phyloP scores from a whole-genome alignment of 768 basidiomycete genomes.

The Psilocybe sp. region DNA sequence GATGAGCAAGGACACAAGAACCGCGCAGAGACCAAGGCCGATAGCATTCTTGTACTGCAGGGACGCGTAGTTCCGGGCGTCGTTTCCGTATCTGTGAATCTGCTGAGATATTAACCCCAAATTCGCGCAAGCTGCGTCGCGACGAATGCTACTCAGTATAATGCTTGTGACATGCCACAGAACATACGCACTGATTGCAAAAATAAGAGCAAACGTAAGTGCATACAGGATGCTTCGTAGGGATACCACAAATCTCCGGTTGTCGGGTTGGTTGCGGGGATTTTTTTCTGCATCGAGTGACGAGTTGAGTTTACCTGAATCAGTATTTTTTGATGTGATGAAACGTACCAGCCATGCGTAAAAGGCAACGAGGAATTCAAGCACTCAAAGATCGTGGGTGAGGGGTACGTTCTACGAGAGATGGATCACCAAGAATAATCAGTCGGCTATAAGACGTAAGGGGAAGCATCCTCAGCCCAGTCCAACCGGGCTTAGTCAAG shows the following conservation, averaged over 20 bases:
- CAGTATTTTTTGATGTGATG: too few species aligned
- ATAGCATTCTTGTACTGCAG: constrained; percentile 27
- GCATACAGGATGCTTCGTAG: constrained; percentile 17
- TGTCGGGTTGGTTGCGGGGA: constrained; percentile 7
- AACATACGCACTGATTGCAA: constrained; percentile 21
- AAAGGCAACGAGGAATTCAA: too few species aligned
- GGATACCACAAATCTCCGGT: constrained; percentile 13
- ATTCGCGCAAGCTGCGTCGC: constrained; percentile 18
- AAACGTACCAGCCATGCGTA: too few species aligned
- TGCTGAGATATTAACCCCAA: constrained; percentile 29
- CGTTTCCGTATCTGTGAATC: constrained; percentile 27
- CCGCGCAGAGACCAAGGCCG: constrained; percentile 25
- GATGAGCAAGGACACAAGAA: constrained; percentile 22
- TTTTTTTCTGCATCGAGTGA: not conserved
- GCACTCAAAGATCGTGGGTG: too few species aligned
- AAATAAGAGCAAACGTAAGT: constrained; percentile 22
- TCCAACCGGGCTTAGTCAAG: too few species aligned
- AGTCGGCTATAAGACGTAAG: too few species aligned
- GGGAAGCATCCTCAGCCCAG: too few species aligned
- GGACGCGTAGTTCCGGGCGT: constrained; percentile 22
- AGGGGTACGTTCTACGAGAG: too few species aligned
- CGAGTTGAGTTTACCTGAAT: too few species aligned
- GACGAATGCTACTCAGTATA: not conserved
- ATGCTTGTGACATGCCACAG: not conserved
- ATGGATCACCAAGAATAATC: too few species aligned